Conservation (phyloP, 2,329 filamentous ascomycete species). For the Aspergillus candidus region DNA sequence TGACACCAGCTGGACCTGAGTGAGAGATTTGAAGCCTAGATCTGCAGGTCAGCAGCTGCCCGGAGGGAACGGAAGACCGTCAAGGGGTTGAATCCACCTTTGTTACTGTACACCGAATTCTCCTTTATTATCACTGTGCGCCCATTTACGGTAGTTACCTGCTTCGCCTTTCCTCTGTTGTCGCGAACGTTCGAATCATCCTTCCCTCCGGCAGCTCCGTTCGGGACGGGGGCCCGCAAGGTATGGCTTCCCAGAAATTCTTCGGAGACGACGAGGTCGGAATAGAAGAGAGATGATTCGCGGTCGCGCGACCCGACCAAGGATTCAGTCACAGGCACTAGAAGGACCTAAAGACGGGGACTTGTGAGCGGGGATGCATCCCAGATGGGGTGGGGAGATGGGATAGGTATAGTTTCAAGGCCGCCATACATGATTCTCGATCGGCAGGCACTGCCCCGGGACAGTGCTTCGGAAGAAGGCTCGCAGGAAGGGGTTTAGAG, state of each 20-base stretch:
- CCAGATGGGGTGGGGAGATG: not conserved
- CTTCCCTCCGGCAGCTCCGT: conserved; percentile 43
- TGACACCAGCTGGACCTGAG: conserved; percentile 77
- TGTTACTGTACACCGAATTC: conserved; percentile 87
- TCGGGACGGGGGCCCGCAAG: conserved; percentile 65
- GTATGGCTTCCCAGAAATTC: conserved; percentile 98
- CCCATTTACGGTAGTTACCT: conserved; percentile 88
- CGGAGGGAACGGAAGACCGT: not conserved
- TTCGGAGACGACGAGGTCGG: conserved; percentile 79
- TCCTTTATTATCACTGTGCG: conserved; percentile 93
- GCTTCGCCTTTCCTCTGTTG: conserved; percentile 84
- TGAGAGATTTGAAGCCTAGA: conserved; percentile 81
- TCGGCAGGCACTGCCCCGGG: conserved; percentile 81
- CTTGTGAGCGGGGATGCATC: not conserved
- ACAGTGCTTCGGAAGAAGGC: conserved; percentile 98
- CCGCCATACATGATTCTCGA: conserved; percentile 68
- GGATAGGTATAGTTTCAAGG: conserved; percentile 2
- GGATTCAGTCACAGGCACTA: conserved; percentile 89
- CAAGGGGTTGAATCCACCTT: conserved; percentile 56
- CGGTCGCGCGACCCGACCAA: conserved; percentile 81
- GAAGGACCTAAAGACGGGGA: conserved; percentile 57
- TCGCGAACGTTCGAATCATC: conserved; percentile 68
- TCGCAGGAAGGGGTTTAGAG: conserved; percentile 96
- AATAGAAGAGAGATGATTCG: conserved; percentile 69
- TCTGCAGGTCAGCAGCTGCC: conserved; percentile 11